These are phyloP conservation scores for Penicillium palitans DNA, from an alignment of 2,329 filamentous ascomycete species.

Conservation along the genomic window DNA sequence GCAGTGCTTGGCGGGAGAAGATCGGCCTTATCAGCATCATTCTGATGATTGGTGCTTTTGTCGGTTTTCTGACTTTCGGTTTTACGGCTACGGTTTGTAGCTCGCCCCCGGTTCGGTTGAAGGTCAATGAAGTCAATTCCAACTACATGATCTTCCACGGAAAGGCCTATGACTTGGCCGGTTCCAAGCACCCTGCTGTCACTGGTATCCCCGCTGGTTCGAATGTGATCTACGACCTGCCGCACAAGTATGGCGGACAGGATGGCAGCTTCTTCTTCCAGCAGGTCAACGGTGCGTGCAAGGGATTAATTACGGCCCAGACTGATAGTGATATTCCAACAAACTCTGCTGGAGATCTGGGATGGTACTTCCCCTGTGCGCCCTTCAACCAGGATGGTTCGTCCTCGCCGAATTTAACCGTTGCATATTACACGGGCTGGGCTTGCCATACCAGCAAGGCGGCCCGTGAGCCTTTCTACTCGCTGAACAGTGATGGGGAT, in stretches of 20 bases:
- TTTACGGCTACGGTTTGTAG: constrained; percentile 90
- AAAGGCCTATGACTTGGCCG: constrained; percentile 77
- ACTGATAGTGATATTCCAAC: constrained; percentile 72
- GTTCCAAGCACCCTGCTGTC: constrained; percentile 76
- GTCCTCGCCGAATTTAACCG: constrained; percentile 69
- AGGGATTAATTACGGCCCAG: constrained; percentile 72
- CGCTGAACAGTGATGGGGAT: constrained; percentile 69
- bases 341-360: constrained; percentile 70
- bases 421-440: constrained; percentile 78
- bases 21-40: constrained; percentile 97
- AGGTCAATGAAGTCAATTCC: constrained; percentile 74
- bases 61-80: constrained; percentile 95
- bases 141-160: constrained; percentile 98
- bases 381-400: constrained; percentile 94
- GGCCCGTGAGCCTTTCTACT: constrained; percentile 74
- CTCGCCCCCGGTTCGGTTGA: constrained; percentile 67
- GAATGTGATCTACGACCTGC: constrained; percentile 86
- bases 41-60: constrained; percentile 77
- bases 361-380: constrained; percentile 96
- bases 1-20: constrained; percentile 95
- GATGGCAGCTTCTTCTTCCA: constrained; percentile 98
- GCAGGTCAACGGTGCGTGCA: constrained; percentile 96
- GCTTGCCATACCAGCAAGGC: constrained; percentile 76
- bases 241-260: constrained; percentile 76
- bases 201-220: constrained; percentile 70